Conservation (phyloP, 2,329 filamentous ascomycete species). For the Purpureocillium lavendulum region DNA sequence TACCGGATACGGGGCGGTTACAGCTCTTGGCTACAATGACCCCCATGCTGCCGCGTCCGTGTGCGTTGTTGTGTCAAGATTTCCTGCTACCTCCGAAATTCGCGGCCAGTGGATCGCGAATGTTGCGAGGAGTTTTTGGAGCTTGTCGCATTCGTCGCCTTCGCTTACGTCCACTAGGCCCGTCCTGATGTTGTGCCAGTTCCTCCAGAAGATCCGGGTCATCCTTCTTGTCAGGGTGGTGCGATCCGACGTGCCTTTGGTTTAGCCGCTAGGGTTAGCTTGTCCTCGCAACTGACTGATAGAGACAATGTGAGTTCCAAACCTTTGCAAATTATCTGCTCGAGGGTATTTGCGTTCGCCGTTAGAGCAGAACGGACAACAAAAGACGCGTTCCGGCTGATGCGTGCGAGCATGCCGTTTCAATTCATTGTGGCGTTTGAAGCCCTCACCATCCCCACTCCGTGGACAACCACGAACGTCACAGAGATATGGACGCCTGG, state of each 20-base stretch:
- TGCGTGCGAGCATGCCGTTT: conserved; percentile 79
- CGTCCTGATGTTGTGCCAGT: conserved; percentile 76
- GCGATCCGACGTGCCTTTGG: conserved; percentile 91
- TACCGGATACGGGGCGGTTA: too few species aligned
- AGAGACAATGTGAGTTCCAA: conserved; percentile 19
- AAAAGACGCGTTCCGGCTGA: conserved; percentile 88
- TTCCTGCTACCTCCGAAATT: too few species aligned
- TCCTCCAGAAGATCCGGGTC: conserved; percentile 76
- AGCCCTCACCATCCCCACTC: conserved; percentile 56
- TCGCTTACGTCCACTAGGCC: conserved; percentile 69
- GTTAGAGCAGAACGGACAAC: conserved; percentile 91
- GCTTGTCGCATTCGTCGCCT: conserved; percentile 64
- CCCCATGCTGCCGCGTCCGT: too few species aligned
- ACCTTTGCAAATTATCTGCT: conserved; percentile 94
- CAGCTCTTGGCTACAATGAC: too few species aligned
- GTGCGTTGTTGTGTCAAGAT: too few species aligned
- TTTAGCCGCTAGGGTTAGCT: conserved; percentile 6
- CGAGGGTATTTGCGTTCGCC: conserved; percentile 90
- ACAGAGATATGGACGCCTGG: conserved; percentile 57
- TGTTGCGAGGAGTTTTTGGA: too few species aligned
- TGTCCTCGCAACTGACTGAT: neutral
- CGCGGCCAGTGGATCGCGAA: too few species aligned
- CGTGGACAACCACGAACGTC: conserved; percentile 54
- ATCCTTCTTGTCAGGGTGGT: conserved; percentile 87
- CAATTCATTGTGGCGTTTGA: conserved; percentile 68